These are phyloP conservation scores for Agrostemma githago DNA, from an alignment of 148 eudicot genomes.

Conservation along the genomic window DNA sequence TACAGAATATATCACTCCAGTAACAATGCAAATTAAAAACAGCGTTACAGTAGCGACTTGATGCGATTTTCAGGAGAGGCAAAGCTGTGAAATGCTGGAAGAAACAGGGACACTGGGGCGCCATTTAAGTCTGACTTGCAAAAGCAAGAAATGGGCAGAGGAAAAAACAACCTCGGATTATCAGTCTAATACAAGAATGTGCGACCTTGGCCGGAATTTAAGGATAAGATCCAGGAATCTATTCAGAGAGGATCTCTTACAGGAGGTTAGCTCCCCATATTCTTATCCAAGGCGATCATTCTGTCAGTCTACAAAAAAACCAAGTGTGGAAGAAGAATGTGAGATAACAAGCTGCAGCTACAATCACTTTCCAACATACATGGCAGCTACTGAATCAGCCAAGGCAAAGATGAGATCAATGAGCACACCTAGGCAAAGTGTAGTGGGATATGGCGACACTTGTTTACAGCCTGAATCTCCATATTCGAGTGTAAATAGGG, in stretches of 20 bases:
- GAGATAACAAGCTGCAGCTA: constrained; percentile 31
- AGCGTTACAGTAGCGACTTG: not conserved
- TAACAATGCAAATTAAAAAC: too few species aligned
- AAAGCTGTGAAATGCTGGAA: constrained; percentile 39
- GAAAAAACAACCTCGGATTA: constrained; percentile 25
- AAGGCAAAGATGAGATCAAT: constrained; percentile 73
- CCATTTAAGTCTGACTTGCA: constrained; percentile 28
- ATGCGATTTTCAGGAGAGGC: constrained; percentile 51
- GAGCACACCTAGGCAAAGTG: constrained; percentile 70
- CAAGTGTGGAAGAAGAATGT: constrained; percentile 35
- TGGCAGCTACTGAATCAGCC: constrained; percentile 75
- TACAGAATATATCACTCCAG: not conserved
- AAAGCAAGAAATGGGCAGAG: constrained; percentile 35
- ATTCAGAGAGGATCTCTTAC: constrained; percentile 33
- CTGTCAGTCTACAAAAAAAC: constrained; percentile 35
- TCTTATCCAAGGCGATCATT: constrained; percentile 76
- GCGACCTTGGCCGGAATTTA: constrained; percentile 22
- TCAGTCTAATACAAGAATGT: constrained; percentile 20
- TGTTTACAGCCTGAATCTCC: constrained; percentile 38
- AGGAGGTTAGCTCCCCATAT: constrained; percentile 40
- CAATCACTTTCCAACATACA: constrained; percentile 49
- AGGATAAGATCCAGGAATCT: constrained; percentile 23
- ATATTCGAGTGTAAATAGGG: constrained; percentile 24
- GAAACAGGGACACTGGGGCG: constrained; percentile 26
- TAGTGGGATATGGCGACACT: constrained; percentile 32